phyloP scores from a whole-genome alignment of 2,329 filamentous ascomycete species.

The Penicillium sp. region DNA sequence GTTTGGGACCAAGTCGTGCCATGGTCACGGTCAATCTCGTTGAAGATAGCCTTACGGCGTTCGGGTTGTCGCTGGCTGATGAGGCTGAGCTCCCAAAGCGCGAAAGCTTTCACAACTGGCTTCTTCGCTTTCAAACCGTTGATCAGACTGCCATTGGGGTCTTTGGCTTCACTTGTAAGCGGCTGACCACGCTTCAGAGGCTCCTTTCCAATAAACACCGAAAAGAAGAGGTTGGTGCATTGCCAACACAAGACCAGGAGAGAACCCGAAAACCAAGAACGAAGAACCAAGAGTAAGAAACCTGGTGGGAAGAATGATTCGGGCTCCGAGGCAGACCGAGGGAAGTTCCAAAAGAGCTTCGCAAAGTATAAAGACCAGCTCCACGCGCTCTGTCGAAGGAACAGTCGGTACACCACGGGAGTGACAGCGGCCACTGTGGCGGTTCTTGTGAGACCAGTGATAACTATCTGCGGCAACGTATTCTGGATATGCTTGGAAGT shows the following conservation, averaged over 20 bases:
- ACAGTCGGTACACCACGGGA: slow-evolving; percentile 60
- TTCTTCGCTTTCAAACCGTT: slow-evolving; percentile 84
- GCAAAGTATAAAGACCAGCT: slow-evolving; percentile 68
- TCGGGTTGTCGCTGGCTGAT: slow-evolving; percentile 73
- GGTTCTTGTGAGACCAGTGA: slow-evolving; percentile 36
- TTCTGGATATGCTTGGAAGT: slow-evolving; percentile 41
- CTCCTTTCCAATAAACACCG: slow-evolving; percentile 74
- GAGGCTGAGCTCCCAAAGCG: slow-evolving; percentile 84
- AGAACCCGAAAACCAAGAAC: slow-evolving; percentile 62
- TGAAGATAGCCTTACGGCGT: slow-evolving; percentile 79
- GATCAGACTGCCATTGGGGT: slow-evolving; percentile 86
- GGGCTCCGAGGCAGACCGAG: slow-evolving; percentile 64
- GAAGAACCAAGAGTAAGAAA: slow-evolving; percentile 58
- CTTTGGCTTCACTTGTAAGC: slow-evolving; percentile 79
- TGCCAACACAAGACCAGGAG: slow-evolving; percentile 75
- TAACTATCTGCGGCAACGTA: slow-evolving; percentile 31
- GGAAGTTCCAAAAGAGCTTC: slow-evolving; percentile 72
- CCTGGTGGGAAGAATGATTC: slow-evolving; percentile 55
- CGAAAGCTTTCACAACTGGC: slow-evolving; percentile 73
- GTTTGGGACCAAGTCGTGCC: slow-evolving; percentile 82
- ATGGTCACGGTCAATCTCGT: slow-evolving; percentile 79
- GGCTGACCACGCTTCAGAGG: slow-evolving; percentile 83
- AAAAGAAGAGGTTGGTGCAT: slow-evolving; percentile 73
- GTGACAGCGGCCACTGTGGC: slow-evolving; percentile 47
- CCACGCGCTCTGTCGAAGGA: slow-evolving; percentile 67